phyloP scores from a whole-genome alignment of 2,329 filamentous ascomycete species.

The Paraphaeosphaeria minitans region DNA sequence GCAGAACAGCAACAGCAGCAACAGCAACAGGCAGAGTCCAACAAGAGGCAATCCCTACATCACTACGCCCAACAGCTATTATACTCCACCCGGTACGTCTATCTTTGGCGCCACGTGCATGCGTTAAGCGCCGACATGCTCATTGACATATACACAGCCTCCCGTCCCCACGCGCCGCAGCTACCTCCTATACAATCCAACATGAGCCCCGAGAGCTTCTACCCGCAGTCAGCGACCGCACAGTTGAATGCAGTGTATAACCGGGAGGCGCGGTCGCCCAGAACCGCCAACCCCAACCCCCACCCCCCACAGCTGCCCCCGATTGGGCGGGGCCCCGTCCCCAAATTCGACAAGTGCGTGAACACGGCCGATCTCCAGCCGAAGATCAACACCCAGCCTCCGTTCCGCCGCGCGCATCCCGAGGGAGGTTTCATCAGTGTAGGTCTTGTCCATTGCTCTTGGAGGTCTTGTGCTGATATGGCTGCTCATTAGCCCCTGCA shows the following conservation, averaged over 20 bases:
- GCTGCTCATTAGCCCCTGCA: slow-evolving; percentile 73
- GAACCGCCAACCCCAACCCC: slow-evolving; percentile 52
- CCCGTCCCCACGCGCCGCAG: slow-evolving; percentile 65
- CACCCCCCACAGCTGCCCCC: slow-evolving; percentile 55
- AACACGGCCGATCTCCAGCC: slow-evolving; percentile 76
- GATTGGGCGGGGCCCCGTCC: slow-evolving; percentile 69
- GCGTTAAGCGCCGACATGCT: slow-evolving; percentile 24
- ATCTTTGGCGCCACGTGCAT: not conserved
- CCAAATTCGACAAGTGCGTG: slow-evolving; percentile 82
- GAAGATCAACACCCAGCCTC: slow-evolving; percentile 83
- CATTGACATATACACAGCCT: slow-evolving; percentile 39
- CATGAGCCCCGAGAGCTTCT: slow-evolving; percentile 70
- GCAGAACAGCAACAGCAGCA: slow-evolving; percentile 41
- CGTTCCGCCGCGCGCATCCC: slow-evolving; percentile 90
- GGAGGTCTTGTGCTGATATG: slow-evolving; percentile 23
- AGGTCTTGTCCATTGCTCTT: slow-evolving; percentile 47
- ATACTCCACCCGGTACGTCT: slow-evolving; percentile 62
- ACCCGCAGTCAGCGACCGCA: slow-evolving; percentile 71
- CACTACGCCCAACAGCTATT: slow-evolving; percentile 62
- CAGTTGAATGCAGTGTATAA: slow-evolving; percentile 72
- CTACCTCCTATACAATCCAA: slow-evolving; percentile 77
- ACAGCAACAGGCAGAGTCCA: slow-evolving; percentile 76
- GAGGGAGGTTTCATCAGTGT: slow-evolving; percentile 98
- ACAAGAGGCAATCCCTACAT: slow-evolving; percentile 67
- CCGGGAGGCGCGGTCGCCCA: slow-evolving; percentile 57